Conservation (phyloP, 257 asterid species). For the Asclepias syriaca region DNA sequence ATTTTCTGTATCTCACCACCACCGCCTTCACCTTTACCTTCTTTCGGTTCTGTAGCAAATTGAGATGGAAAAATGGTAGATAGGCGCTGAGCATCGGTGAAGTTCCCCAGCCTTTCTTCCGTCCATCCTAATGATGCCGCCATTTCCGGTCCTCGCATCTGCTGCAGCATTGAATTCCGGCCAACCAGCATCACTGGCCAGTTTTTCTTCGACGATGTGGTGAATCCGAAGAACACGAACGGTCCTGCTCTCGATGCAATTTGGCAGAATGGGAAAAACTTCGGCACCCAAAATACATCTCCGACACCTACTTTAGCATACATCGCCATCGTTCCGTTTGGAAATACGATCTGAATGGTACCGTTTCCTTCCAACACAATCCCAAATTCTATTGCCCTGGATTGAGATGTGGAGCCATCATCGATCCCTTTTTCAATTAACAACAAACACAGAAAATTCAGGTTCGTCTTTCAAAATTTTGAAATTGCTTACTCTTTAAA, state of each 20-base stretch:
- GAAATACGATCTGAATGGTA: constrained; percentile 53
- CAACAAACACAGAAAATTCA: too few relatives aligned
- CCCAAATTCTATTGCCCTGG: constrained; percentile 78
- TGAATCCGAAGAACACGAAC: constrained; percentile 85
- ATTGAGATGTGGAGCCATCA: constrained; percentile 93
- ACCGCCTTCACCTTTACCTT: background rate
- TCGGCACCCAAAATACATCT: constrained; percentile 71
- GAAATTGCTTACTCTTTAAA: too few relatives aligned
- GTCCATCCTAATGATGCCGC: constrained; percentile 3
- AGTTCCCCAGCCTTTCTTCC: background rate
- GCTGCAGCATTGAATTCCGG: background rate
- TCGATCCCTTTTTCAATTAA: constrained; percentile 55
- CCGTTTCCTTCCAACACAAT: constrained; percentile 62
- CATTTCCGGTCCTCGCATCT: constrained; percentile 1
- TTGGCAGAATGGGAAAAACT: constrained; percentile 86
- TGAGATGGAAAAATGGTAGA: constrained; percentile 1
- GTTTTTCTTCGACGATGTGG: constrained; percentile 59
- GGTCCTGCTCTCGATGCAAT: constrained; percentile 72
- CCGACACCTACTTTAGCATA: constrained; percentile 62
- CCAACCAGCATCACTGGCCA: constrained; percentile 68
- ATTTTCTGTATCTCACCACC: background rate
- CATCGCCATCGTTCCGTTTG: constrained; percentile 86
- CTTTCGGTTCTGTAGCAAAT: background rate
- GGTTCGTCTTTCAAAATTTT: too few relatives aligned
- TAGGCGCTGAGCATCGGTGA: background rate